A percentile compares a stretch with the other conserved stretches of the same genome.
These are phyloP conservation scores for Rhizopus microsporus DNA, from an alignment of 371 early-diverging fungal species.

Conservation along the genomic window DNA sequence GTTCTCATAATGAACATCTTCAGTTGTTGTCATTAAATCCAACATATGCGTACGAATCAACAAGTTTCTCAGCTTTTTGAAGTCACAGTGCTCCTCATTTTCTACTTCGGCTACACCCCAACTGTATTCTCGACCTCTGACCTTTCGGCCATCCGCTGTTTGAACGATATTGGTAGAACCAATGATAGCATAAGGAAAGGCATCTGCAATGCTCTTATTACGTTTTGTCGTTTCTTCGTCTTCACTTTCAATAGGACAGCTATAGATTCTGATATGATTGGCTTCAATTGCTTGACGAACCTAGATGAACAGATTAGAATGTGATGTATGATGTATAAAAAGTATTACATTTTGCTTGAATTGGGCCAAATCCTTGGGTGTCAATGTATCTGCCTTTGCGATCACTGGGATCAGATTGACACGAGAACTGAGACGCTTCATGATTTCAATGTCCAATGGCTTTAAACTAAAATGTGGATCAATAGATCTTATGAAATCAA, in stretches of 20 bases:
- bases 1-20: conserved; percentile 89
- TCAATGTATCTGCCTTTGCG: conserved; percentile 72
- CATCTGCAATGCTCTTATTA: conserved; percentile 79
- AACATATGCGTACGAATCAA: conserved; percentile 94
- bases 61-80: conserved; percentile 89
- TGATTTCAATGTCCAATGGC: conserved; percentile 91
- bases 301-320: conserved; percentile 31
- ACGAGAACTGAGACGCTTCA: conserved; percentile 80
- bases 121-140: conserved; percentile 86
- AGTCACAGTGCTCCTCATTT: conserved; percentile 89
- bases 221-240: conserved; percentile 76
- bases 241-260: conserved; percentile 81
- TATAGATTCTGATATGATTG: conserved; percentile 77
- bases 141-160: conserved; percentile 72
- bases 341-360: conserved; percentile 71
- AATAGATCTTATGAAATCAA: conserved; percentile 13
- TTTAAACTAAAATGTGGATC: conserved; percentile 63
- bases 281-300: conserved; percentile 70
- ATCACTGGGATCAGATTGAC: conserved; percentile 89
- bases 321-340: conserved; percentile 3
- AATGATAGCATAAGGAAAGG: conserved; percentile 96
- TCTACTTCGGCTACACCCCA: conserved; percentile 97
- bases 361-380: conserved; percentile 72
- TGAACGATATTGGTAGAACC: conserved; percentile 83
- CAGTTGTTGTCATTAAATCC: conserved; percentile 86